A percentile compares a stretch with the other conserved stretches of the same genome.
These are phyloP conservation scores for Phytophthora fragariaefolia DNA, from an alignment of 352 stramenopile genomes.

Conservation along the genomic window DNA sequence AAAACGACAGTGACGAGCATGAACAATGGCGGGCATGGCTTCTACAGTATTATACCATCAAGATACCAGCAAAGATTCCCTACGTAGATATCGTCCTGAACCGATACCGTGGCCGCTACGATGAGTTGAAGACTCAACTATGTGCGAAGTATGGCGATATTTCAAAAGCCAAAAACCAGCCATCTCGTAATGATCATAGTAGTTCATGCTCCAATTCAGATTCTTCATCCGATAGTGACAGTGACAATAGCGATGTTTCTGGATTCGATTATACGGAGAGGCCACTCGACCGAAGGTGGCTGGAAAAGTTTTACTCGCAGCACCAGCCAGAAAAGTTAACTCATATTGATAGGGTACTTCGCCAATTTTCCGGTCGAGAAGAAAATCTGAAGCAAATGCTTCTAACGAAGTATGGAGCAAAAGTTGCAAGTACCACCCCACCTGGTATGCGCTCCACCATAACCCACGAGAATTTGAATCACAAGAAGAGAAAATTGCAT, in stretches of 20 bases:
- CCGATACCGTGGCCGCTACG: conserved; percentile 58
- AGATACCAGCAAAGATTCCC: conserved; percentile 52
- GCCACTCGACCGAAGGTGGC: conserved; percentile 53
- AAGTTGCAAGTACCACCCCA: background rate
- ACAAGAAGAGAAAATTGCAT: conserved; percentile 35
- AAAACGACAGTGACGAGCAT: conserved; percentile 40
- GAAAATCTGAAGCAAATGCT: conserved; percentile 70
- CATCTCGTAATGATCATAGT: background rate
- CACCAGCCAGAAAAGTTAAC: conserved; percentile 58
- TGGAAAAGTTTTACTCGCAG: conserved; percentile 60
- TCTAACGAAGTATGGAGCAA: conserved; percentile 53
- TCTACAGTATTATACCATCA: conserved; percentile 51
- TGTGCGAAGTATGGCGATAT: conserved; percentile 55
- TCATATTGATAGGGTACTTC: conserved; percentile 56
- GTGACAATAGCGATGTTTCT: conserved; percentile 8
- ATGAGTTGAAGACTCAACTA: conserved; percentile 63
- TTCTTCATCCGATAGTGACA: conserved; percentile 31
- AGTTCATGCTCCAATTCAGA: conserved; percentile 19
- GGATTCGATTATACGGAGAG: conserved; percentile 26
- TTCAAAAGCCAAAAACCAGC: background rate
- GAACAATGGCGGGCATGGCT: conserved; percentile 52
- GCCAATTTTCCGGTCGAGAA: conserved; percentile 69
- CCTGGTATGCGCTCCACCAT: background rate
- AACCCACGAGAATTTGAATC: conserved; percentile 1
- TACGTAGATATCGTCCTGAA: conserved; percentile 69